Percentiles rank a stretch among this genome's conserved stretches.
Evolutionary conservation across 371 early-diverging fungal species (phyloP).

Genomic region (Mortierella sp.): DNA sequence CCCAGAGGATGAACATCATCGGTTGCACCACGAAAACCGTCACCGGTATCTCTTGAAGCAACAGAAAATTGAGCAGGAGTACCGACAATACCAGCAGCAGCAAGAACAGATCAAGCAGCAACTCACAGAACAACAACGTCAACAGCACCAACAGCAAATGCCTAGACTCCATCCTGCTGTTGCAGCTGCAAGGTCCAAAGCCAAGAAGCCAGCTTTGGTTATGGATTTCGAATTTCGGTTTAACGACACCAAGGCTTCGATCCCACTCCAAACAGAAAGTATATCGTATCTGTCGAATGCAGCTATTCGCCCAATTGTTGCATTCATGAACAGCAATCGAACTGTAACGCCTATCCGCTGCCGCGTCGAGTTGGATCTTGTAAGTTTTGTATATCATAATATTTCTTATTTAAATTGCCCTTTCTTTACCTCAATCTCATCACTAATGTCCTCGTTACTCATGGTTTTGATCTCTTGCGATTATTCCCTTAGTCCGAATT

Average conservation of each 20-base stretch:
- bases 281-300: conserved; percentile 86
- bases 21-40: conserved; percentile 26
- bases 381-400: conserved; percentile 44
- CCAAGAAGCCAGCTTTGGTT: conserved; percentile 47
- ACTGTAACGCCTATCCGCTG: conserved; percentile 87
- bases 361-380: conserved; percentile 81
- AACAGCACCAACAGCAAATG: conserved; percentile 34
- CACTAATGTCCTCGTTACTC: background rate
- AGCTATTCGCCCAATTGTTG: conserved; percentile 93
- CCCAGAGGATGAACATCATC: conserved; percentile 27
- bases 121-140: conserved; percentile 30
- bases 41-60: conserved; percentile 18
- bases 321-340: conserved; percentile 93
- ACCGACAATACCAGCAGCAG: conserved; percentile 23
- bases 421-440: background rate
- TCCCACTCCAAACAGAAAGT: conserved; percentile 82
- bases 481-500: conserved; percentile 73
- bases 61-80: conserved; percentile 21
- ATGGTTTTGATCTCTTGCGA: background rate
- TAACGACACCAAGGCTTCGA: conserved; percentile 90
- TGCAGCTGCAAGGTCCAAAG: conserved; percentile 14
- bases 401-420: background rate
- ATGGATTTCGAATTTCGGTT: conserved; percentile 86
- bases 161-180: conserved; percentile 23
- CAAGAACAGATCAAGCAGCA: conserved; percentile 28